Evolutionary conservation across 305 asterid species (phyloP).

Genomic region (Plantago lanceolata): DNA sequence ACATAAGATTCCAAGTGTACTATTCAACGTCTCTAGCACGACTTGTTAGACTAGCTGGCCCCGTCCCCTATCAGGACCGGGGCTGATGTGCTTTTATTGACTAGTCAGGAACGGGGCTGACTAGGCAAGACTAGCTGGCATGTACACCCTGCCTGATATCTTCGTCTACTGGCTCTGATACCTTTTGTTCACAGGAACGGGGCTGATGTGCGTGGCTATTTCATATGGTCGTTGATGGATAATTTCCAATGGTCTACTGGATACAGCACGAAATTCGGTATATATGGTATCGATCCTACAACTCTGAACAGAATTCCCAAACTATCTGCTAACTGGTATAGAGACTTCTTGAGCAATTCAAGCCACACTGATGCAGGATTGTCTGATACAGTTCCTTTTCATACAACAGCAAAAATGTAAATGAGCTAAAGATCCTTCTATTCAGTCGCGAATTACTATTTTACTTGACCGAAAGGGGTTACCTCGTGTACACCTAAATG

Average conservation of each 20-base stretch:
- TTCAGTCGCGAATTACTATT: too few relatives aligned
- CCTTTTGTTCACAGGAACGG: conserved; percentile 38
- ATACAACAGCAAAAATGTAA: neutral
- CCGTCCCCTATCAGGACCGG: too few relatives aligned
- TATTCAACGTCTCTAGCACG: neutral
- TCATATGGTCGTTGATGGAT: conserved; percentile 72
- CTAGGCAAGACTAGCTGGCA: neutral
- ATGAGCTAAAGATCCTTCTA: too few relatives aligned
- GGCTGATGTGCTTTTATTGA: too few relatives aligned
- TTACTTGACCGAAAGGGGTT: too few relatives aligned
- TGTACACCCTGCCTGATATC: neutral
- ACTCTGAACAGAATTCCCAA: conserved; percentile 50
- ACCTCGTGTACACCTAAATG: too few relatives aligned
- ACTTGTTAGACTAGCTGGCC: neutral
- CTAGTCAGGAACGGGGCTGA: too few relatives aligned
- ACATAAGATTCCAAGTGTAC: neutral
- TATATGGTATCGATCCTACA: conserved; percentile 35
- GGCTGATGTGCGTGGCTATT: conserved; percentile 68
- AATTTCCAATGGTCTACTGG: conserved; percentile 63
- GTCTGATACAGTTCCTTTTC: neutral
- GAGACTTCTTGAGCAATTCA: conserved; percentile 43
- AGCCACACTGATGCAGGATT: conserved; percentile 10
- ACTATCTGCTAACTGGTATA: conserved; percentile 58
- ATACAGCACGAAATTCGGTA: conserved; percentile 41
- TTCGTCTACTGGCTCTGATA: neutral